Percentiles rank a stretch among this genome's conserved stretches.
Conservation (phyloP, 2,329 filamentous ascomycete genomes). For the Sarocladiaceae sp. region DNA sequence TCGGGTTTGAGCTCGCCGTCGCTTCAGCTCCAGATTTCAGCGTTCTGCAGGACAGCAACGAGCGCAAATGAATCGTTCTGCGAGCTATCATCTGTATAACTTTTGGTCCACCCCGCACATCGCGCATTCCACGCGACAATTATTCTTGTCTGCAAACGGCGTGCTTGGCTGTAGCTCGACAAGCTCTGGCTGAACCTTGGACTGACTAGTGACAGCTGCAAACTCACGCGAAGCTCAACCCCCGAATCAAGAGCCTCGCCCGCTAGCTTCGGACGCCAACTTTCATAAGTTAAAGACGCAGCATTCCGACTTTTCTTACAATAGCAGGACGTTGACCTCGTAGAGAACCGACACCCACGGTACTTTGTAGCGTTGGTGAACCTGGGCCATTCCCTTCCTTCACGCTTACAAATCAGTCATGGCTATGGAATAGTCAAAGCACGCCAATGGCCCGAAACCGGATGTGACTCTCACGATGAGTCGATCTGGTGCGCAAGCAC, state of each 20-base stretch:
- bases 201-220: background rate
- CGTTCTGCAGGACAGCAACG: background rate
- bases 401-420: background rate
- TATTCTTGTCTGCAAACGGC: constrained; percentile 2
- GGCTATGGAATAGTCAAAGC: background rate
- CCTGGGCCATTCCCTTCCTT: background rate
- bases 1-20: background rate
- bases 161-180: background rate
- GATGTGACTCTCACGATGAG: background rate
- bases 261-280: too few relatives aligned
- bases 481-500: background rate
- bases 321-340: too few relatives aligned
- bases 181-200: background rate
- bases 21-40: background rate
- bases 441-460: constrained; percentile 5
- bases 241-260: too few relatives aligned
- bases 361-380: too few relatives aligned
- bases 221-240: background rate
- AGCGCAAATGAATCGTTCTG: background rate
- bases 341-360: too few relatives aligned
- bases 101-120: too few relatives aligned
- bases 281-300: too few relatives aligned
- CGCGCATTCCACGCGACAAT: background rate
- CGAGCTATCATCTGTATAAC: too few relatives aligned
- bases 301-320: too few relatives aligned